Percentiles rank a stretch among this genome's conserved stretches.
Evolutionary conservation across 2,329 filamentous ascomycete genomes (phyloP).

Genomic region (Diaporthe vaccinii): DNA sequence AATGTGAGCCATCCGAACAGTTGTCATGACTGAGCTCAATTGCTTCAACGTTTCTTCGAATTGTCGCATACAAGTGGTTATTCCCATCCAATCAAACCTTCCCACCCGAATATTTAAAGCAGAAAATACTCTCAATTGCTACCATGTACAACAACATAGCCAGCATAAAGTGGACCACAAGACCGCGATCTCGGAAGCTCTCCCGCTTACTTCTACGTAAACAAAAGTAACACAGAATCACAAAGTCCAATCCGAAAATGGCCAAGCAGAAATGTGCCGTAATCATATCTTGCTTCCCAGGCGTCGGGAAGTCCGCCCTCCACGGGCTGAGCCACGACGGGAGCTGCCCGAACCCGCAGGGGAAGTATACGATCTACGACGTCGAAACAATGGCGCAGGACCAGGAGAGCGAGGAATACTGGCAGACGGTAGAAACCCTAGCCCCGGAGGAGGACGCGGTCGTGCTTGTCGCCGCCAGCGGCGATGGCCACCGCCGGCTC

Average conservation of each 20-base stretch:
- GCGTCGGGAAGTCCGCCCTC: background rate
- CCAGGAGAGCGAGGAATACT: background rate
- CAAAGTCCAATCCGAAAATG: too few relatives aligned
- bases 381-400: background rate
- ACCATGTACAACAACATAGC: background rate
- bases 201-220: background rate
- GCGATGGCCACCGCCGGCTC: background rate
- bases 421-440: background rate
- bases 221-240: background rate
- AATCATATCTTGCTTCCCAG: background rate
- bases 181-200: background rate
- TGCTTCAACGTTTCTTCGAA: background rate
- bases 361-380: background rate
- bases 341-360: background rate
- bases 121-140: background rate
- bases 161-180: background rate
- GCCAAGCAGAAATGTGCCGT: background rate
- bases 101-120: background rate
- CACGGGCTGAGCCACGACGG: background rate
- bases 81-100: background rate
- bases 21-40: background rate
- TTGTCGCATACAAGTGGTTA: too few relatives aligned
- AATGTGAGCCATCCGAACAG: background rate
- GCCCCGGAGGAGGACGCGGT: background rate
- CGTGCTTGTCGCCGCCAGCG: background rate